Percentiles rank a stretch among this genome's conserved stretches.
Conservation (phyloP, 2,329 filamentous ascomycete species). For the Monosporascus sp. region DNA sequence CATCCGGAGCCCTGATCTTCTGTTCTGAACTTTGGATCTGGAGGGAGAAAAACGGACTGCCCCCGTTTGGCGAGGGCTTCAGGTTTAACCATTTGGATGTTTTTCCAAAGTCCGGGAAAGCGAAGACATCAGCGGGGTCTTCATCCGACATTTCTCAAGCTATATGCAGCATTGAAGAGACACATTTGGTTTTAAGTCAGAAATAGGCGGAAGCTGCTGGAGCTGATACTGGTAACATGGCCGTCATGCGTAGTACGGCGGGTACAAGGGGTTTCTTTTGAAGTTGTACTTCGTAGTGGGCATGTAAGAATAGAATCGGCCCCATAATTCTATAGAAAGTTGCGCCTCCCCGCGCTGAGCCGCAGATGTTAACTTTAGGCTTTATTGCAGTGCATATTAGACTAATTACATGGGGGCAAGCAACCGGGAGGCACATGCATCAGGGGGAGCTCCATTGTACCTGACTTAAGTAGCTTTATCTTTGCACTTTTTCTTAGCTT, state of each 20-base stretch:
- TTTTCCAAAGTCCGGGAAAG: slow-evolving; percentile 56
- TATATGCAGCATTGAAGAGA: slow-evolving; percentile 3
- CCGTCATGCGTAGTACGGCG: too few species aligned
- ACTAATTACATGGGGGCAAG: too few species aligned
- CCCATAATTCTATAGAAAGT: too few species aligned
- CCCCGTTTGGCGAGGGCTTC: slow-evolving; percentile 10
- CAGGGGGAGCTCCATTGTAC: background rate
- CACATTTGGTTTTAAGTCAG: slow-evolving; percentile 7
- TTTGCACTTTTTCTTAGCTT: background rate
- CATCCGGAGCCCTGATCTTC: slow-evolving; percentile 6
- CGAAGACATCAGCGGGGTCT: slow-evolving; percentile 52
- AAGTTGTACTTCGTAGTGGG: too few species aligned
- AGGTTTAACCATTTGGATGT: slow-evolving; percentile 45
- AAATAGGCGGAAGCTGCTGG: background rate
- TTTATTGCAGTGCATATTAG: background rate
- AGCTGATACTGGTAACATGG: too few species aligned
- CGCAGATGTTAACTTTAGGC: background rate
- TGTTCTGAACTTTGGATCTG: slow-evolving; percentile 26
- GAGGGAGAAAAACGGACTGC: slow-evolving; percentile 39
- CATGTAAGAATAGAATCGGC: too few species aligned
- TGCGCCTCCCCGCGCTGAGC: background rate
- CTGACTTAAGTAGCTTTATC: background rate
- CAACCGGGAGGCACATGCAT: background rate
- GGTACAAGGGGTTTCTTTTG: too few species aligned
- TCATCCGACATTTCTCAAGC: slow-evolving; percentile 32